Evolutionary conservation across 805 yeast species (phyloP).

Genomic region (Wickerhamomyces chambardii): DNA sequence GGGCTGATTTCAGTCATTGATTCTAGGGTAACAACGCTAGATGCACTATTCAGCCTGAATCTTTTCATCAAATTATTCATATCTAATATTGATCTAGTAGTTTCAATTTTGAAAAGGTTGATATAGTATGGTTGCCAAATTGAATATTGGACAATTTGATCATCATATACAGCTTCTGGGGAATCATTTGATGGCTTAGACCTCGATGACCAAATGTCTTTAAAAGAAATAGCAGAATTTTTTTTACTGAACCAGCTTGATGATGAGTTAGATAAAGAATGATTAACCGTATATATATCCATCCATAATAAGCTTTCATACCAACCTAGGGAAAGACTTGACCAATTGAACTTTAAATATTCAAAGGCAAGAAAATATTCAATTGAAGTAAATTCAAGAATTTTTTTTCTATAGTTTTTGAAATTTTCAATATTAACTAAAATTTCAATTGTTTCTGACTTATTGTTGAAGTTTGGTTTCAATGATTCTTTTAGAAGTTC

Average conservation of each 20-base stretch:
- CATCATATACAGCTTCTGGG: not conserved
- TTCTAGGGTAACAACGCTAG: conserved; percentile 11
- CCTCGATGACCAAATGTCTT: conserved; percentile 5
- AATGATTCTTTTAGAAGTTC: conserved; percentile 19
- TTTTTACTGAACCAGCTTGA: conserved; percentile 15
- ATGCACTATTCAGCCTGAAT: conserved; percentile 22
- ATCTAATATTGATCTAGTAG: conserved; percentile 31
- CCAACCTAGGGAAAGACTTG: conserved; percentile 62
- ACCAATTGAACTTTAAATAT: conserved; percentile 54
- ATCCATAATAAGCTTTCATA: conserved; percentile 61
- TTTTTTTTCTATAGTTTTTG: conserved; percentile 18
- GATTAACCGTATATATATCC: conserved; percentile 31
- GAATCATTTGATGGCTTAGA: not conserved
- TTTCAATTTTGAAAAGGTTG: conserved; percentile 36
- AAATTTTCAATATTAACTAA: conserved; percentile 32
- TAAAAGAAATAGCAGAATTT: conserved; percentile 13
- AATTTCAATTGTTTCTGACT: conserved; percentile 19
- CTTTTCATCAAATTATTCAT: conserved; percentile 29
- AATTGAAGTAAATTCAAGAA: conserved; percentile 16
- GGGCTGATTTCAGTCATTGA: conserved; percentile 5
- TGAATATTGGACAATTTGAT: conserved; percentile 14
- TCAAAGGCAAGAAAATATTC: conserved; percentile 36
- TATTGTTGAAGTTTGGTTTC: conserved; percentile 20
- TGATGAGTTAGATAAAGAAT: not conserved
- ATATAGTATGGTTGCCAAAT: conserved; percentile 26